Percentiles rank a stretch among this genome's conserved stretches.
Evolutionary conservation across 768 basidiomycete species (phyloP).

Genomic region (Amanita muscaria): DNA sequence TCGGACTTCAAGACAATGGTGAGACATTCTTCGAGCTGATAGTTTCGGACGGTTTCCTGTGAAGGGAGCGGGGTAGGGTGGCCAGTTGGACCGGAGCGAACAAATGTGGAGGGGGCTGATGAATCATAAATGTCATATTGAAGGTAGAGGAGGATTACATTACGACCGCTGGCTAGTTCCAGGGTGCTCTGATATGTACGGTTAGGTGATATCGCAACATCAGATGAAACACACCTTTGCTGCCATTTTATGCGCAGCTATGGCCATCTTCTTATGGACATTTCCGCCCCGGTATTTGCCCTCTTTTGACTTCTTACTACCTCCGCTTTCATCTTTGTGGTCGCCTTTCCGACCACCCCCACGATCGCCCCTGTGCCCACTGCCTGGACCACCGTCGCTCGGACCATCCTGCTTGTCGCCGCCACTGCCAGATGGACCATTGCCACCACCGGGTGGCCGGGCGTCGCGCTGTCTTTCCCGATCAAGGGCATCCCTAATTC

Average conservation of each 20-base stretch:
- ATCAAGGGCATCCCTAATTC: conserved; percentile 10
- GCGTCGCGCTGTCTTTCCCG: conserved; percentile 8
- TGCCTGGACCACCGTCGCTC: background rate
- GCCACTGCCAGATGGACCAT: conserved; percentile 8
- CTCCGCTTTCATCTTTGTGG: conserved; percentile 1
- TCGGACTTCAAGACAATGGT: conserved; percentile 11
- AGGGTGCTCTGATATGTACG: conserved; percentile 8
- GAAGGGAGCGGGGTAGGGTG: conserved; percentile 4
- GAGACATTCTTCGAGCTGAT: conserved; percentile 12
- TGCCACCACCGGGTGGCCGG: conserved; percentile 4
- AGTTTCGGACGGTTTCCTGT: conserved; percentile 8
- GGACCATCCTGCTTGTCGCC: conserved; percentile 3
- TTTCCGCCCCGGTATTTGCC: background rate
- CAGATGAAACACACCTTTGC: conserved; percentile 7
- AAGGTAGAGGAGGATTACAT: conserved; percentile 12
- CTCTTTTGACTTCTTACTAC: conserved; percentile 3
- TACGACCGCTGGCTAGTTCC: conserved; percentile 9
- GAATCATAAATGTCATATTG: conserved; percentile 15
- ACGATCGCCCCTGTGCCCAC: background rate
- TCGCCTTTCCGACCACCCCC: background rate
- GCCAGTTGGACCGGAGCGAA: conserved; percentile 7
- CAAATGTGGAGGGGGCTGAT: conserved; percentile 11
- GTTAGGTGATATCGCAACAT: conserved; percentile 2
- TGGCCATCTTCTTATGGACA: conserved; percentile 2
- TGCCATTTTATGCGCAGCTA: conserved; percentile 4